Conservation (phyloP, 2,329 filamentous ascomycete species). For the Colletotrichum chlorophyti region DNA sequence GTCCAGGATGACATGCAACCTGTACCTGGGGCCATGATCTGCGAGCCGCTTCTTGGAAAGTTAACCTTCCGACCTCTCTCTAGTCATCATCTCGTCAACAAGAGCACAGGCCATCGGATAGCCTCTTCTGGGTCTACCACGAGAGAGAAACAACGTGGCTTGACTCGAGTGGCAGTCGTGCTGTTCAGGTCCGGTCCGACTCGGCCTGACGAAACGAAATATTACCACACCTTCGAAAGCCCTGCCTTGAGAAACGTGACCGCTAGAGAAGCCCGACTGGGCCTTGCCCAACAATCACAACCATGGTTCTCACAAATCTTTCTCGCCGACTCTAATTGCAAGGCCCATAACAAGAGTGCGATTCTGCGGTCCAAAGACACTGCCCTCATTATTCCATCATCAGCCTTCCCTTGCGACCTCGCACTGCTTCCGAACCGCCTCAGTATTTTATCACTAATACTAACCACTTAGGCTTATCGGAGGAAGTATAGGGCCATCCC, state of each 20-base stretch:
- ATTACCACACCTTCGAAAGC: not conserved
- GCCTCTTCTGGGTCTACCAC: not conserved
- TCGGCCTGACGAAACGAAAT: not conserved
- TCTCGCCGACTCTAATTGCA: not conserved
- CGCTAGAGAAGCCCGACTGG: not conserved
- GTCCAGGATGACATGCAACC: slow-evolving; percentile 11
- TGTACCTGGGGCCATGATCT: slow-evolving; percentile 13
- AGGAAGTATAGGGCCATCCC: slow-evolving; percentile 3
- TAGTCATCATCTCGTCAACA: slow-evolving; percentile 9
- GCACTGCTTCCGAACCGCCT: not conserved
- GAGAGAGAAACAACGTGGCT: not conserved
- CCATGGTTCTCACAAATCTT: too few species aligned
- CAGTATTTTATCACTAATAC: too few species aligned
- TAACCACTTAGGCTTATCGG: slow-evolving; percentile 26
- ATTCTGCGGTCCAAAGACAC: slow-evolving; percentile 1
- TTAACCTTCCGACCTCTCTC: not conserved
- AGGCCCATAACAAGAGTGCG: not conserved
- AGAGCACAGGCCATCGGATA: not conserved
- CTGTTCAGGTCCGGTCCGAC: not conserved
- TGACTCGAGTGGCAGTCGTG: not conserved
- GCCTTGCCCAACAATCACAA: too few species aligned
- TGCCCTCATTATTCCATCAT: not conserved
- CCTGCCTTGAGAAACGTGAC: slow-evolving; percentile 8
- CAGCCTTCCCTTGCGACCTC: slow-evolving; percentile 1
- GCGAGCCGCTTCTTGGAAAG: not conserved